phyloP scores from a whole-genome alignment of 805 yeast genomes.

The Kuraishia hungarica region DNA sequence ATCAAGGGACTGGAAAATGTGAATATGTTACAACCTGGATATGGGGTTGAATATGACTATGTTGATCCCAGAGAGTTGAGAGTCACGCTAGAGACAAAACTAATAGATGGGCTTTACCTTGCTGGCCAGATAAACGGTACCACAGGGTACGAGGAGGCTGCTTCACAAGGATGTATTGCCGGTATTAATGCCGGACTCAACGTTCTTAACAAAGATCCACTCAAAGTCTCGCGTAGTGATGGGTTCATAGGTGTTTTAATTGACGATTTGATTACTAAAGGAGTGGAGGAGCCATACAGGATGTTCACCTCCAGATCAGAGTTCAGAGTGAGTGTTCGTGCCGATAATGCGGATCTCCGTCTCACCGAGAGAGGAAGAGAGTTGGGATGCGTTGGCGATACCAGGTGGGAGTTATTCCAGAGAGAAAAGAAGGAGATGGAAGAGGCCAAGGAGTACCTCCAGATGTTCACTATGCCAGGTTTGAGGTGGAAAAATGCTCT shows the following conservation, averaged over 20 bases:
- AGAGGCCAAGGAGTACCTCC: conserved; percentile 35
- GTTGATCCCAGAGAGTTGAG: conserved; percentile 86
- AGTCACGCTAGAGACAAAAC: conserved; percentile 73
- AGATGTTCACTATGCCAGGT: conserved; percentile 38
- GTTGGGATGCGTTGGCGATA: conserved; percentile 57
- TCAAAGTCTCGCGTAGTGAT: conserved; percentile 63
- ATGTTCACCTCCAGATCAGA: conserved; percentile 98
- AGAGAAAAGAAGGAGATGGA: conserved; percentile 37
- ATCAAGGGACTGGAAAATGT: conserved; percentile 88
- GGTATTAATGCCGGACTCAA: conserved; percentile 90
- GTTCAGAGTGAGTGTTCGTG: conserved; percentile 79
- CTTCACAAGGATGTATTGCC: conserved; percentile 92
- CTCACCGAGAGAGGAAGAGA: conserved; percentile 61
- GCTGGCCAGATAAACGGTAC: conserved; percentile 99
- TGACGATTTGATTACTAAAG: conserved; percentile 91
- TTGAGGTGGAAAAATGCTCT: conserved; percentile 51
- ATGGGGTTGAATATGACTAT: conserved; percentile 98
- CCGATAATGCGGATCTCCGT: conserved; percentile 90
- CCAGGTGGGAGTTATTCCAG: conserved; percentile 42
- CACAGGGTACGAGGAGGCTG: conserved; percentile 98
- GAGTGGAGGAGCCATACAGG: conserved; percentile 94
- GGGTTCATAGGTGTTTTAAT: conserved; percentile 90
- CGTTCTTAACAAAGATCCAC: conserved; percentile 21
- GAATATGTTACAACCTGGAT: conserved; percentile 88
- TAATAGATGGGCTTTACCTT: conserved; percentile 65